phyloP scores from a whole-genome alignment of 2,329 filamentous ascomycete species.

The Trichophyton schoenleinii region DNA sequence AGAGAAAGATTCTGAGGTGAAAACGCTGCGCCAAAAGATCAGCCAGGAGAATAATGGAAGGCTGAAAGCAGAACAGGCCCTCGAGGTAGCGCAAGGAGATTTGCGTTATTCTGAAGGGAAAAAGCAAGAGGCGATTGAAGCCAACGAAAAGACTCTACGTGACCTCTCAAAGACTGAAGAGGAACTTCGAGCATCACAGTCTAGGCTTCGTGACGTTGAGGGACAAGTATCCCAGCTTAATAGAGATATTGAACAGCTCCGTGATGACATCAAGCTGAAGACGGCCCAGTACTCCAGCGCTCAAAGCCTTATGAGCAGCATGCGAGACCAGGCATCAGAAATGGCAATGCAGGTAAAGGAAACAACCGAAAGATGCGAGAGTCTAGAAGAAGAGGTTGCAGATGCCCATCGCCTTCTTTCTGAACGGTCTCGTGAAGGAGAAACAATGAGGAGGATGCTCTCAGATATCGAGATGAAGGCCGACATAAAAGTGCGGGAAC shows the following conservation, averaged over 20 bases:
- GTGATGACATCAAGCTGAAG: constrained; percentile 75
- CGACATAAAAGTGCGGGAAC: constrained; percentile 71
- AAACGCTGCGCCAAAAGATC: constrained; percentile 64
- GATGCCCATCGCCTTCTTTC: constrained; percentile 77
- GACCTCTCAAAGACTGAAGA: constrained; percentile 62
- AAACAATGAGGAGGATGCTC: constrained; percentile 84
- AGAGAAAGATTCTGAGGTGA: constrained; percentile 68
- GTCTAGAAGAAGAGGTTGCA: constrained; percentile 78
- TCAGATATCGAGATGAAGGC: constrained; percentile 75
- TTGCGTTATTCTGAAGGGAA: constrained; percentile 65
- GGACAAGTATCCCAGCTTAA: constrained; percentile 57
- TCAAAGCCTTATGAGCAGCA: constrained; percentile 74
- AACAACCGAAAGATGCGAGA: constrained; percentile 65
- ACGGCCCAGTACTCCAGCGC: constrained; percentile 73
- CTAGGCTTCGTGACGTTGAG: constrained; percentile 60
- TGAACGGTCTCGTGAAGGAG: constrained; percentile 80
- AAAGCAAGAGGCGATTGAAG: constrained; percentile 63
- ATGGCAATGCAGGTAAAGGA: constrained; percentile 87
- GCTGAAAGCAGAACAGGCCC: constrained; percentile 64
- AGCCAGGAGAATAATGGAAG: constrained; percentile 59
- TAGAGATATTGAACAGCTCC: constrained; percentile 53
- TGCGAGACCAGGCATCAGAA: constrained; percentile 86
- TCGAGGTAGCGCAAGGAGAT: constrained; percentile 61
- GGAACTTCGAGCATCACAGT: constrained; percentile 46
- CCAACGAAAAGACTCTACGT: constrained; percentile 55